Conservation (phyloP, 306 rosid genomes). For the Erythrophleum fordii region DNA sequence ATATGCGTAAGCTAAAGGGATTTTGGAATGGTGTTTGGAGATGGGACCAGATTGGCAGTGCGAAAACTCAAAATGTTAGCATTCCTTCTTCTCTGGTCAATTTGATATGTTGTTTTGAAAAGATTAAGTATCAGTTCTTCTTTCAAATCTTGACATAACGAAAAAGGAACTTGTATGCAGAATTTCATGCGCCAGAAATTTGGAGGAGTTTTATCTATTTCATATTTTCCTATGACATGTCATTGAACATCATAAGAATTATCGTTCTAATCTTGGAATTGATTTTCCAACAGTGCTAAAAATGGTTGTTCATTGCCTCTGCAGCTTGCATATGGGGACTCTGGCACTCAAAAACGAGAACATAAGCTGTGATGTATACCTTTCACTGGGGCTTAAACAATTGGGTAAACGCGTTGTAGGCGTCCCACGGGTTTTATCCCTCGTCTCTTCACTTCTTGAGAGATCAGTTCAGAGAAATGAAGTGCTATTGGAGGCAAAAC, state of each 20-base stretch:
- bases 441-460: slow-evolving; percentile 82
- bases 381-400: slow-evolving; percentile 67
- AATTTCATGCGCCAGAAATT: neutral
- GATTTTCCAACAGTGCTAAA: slow-evolving; percentile 9
- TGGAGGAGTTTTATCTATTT: neutral
- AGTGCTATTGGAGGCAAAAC: slow-evolving; percentile 52
- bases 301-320: slow-evolving; percentile 26
- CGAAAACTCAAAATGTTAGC: neutral
- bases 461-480: slow-evolving; percentile 76
- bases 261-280: neutral
- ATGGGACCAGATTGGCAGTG: neutral
- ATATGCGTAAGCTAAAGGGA: neutral
- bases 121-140: slow-evolving; percentile 11
- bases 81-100: neutral
- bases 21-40: neutral
- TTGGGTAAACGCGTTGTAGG: slow-evolving; percentile 59
- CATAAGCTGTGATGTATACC: slow-evolving; percentile 58
- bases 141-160: slow-evolving; percentile 16
- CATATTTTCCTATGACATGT: neutral
- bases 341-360: slow-evolving; percentile 54
- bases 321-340: slow-evolving; percentile 82
- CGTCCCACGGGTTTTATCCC: slow-evolving; percentile 79
- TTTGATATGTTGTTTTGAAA: neutral
- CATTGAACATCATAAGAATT: slow-evolving; percentile 1
- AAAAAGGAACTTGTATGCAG: neutral